Base-by-base conservation (phyloP, 1,284 basidiomycete genomes). In the Schizophyllum amplum region DNA sequence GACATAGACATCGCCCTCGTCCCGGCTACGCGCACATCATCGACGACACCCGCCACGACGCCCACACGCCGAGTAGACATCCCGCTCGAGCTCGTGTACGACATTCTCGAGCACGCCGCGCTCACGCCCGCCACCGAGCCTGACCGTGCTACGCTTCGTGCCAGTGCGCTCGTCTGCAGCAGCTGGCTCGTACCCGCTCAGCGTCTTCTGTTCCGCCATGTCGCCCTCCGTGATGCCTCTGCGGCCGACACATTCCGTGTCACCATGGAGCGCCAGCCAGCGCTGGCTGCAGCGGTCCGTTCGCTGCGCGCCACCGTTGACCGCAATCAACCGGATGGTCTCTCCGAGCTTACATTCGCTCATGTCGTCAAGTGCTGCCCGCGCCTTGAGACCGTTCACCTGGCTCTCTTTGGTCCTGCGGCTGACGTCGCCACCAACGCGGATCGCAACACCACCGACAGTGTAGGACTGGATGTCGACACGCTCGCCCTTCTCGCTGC, bases 181-280 rank as follows among this genome's bases (percentile, higher is more conserved):
- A 72, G 77, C 26, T 89, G 86, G 86, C 80, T 84, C 0, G 64
- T 70, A 24, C 72, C 77, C 27, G 75, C 83, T 0, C 87, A 89
- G 68, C 80, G 77, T 59, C 75, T 85, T 20, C 74, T 89, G 54
- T 88, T 87, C 69, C 73, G 73, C 58, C 70, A 73, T 54, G 78
- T 87, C 57, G 48, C 22, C 48, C 4, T 50, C 11, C 48, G 48
- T 20, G 71, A 71, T 47, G 75, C 88, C 54, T 71, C 74, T 55
- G 79, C 78, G 25, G 75, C 80, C 60, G 69, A 71, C 51, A 73
- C 82, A 0, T 87, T 89, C 69, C 65, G 69, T 47, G 64, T 63
- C 11, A 79, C 86, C 6, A 74, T 82, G 54, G 70, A 79, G 57
- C 72, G 69, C 49, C 82, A 81, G 20, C 68, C 72, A 55, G 66